Base-by-base conservation (phyloP, 1,284 basidiomycete genomes). In the Porodaedalea pini region DNA sequence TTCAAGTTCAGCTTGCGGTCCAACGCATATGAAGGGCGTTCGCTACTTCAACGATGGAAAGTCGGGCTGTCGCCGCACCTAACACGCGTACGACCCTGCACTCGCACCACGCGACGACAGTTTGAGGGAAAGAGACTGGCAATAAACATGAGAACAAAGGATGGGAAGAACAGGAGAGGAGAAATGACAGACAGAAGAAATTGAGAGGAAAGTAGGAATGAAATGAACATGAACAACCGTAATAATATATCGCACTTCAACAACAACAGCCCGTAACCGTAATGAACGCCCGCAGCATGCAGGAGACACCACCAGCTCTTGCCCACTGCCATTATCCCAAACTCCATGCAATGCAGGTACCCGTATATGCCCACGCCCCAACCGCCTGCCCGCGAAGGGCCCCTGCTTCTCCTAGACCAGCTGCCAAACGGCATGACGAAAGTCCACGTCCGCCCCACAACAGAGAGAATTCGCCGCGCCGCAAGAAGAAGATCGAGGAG, bases 401-500 rank as follows among this genome's bases (percentile, higher is more conserved):
- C n/a, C 17, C 44, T n/a, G 36, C 23, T 27, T 36, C 41, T 54
- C 19, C 40, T 54, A 31, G n/a, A 48, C 11, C 54, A 5, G 6
- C n/a, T 25, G 21, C 44, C 31, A 21, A 15, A 25, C 31, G 34
- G 29, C 32, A 56, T 25, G 54, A 56, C 34, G 15, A 19, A 40
- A 36, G 21, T 36, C 50, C 44, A n/a, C 50, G 19, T 57, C 50
- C 17, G 8, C 56, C 49, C 49, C 25, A 13, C 41, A 52, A 51
- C 37, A 52, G 34, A 17, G 27, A 27, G 11, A 17, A 41, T 29
- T 45, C 44, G 50, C 36, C 51, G 29, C 39, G 36, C 32, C 56
- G 37, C 56, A 58, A 61, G 64, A 57, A 60, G 59, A 60, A 62
- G 29, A 41, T 60, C 58, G 51, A 62, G 51, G 55, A 65, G 61